Base-by-base conservation (phyloP, 768 basidiomycete species). In the Coprinellus aureogranulatus region DNA sequence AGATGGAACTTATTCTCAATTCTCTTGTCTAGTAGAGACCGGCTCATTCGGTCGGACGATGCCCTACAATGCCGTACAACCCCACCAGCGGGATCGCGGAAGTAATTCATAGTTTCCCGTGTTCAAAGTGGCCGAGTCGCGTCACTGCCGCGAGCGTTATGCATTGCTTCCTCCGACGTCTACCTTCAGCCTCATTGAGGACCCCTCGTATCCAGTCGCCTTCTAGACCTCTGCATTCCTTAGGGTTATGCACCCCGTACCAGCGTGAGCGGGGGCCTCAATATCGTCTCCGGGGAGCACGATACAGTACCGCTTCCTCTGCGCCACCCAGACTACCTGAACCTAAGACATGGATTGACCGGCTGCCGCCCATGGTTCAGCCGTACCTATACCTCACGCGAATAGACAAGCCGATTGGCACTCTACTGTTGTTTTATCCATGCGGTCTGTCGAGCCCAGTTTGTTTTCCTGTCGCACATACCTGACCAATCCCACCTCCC, bases 401-500 rank as follows among this genome's bases (percentile, higher is more conserved):
- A 55, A 80, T 96, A 39, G 95, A 99, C 77, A 99, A 98, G 68
- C 96, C 97, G 18, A 98, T 97, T 58, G 97, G 97, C 30, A 92
- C 93, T 0, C 75, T 94, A 45, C 72, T 99, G 14, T 78, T 99
- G 16, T 96, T 89, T 69, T 95, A 93, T 75, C 97, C 97, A 1
- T 98, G 97, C 70, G 84, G 96, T 97, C 55, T 64, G 88, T 84
- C 49, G 4, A 42, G 27, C 53, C 48, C 23, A 37, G 20, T 31
- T 55, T 26, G 14, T 20, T 16, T 42, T 6, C 39, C 37, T 34
- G 48, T 37, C n/a, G 10, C 16, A 44, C 20, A 22, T 44, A n/a
- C 44, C 27, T n/a, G 34, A 12, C n/a, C 31, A 47, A 1, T 18
- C 42, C 53, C 39, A 53, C 54, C 40, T 57, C 37, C 57, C 53